Percentiles rank a stretch among this genome's conserved stretches.
Conservation (phyloP, 2,329 filamentous ascomycete genomes). For the Fusarium sp. region DNA sequence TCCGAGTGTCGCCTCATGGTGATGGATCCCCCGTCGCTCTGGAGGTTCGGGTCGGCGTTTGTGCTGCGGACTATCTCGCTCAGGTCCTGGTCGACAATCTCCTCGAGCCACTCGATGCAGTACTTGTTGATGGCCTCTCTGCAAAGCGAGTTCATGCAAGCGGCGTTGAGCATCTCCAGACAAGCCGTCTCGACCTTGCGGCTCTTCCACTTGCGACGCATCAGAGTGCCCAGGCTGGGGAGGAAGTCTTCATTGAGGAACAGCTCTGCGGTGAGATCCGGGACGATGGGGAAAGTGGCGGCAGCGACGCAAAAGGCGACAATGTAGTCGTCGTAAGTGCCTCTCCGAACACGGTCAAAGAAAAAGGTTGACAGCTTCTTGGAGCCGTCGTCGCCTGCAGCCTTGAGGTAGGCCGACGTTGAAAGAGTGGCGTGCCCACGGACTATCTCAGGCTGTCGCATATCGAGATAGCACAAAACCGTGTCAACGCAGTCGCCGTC, state of each 20-base stretch:
- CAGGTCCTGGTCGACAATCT: slow-evolving; percentile 77
- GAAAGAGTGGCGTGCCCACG: slow-evolving; percentile 83
- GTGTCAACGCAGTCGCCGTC: slow-evolving; percentile 82
- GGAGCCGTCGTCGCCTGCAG: slow-evolving; percentile 73
- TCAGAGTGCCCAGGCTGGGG: slow-evolving; percentile 74
- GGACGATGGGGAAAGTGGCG: slow-evolving; percentile 84
- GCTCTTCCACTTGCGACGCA: slow-evolving; percentile 83
- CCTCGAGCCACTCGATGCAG: slow-evolving; percentile 85
- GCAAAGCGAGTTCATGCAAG: slow-evolving; percentile 84
- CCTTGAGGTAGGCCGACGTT: slow-evolving; percentile 82
- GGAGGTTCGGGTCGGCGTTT: slow-evolving; percentile 62
- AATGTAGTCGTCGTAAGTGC: slow-evolving; percentile 86
- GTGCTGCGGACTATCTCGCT: slow-evolving; percentile 61
- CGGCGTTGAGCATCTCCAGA: slow-evolving; percentile 88
- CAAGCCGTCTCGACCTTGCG: slow-evolving; percentile 85
- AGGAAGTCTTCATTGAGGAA: slow-evolving; percentile 92
- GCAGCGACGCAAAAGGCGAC: slow-evolving; percentile 93
- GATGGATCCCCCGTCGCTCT: slow-evolving; percentile 66
- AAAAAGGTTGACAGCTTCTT: slow-evolving; percentile 77
- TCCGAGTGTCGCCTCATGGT: slow-evolving; percentile 67
- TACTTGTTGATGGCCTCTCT: slow-evolving; percentile 84
- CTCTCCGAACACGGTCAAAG: slow-evolving; percentile 71
- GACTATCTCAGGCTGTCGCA: slow-evolving; percentile 75
- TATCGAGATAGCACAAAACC: slow-evolving; percentile 84
- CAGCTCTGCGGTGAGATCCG: slow-evolving; percentile 74